Conservation (phyloP, 176 grass and related monocot species). For the Aegilops speltoides region DNA sequence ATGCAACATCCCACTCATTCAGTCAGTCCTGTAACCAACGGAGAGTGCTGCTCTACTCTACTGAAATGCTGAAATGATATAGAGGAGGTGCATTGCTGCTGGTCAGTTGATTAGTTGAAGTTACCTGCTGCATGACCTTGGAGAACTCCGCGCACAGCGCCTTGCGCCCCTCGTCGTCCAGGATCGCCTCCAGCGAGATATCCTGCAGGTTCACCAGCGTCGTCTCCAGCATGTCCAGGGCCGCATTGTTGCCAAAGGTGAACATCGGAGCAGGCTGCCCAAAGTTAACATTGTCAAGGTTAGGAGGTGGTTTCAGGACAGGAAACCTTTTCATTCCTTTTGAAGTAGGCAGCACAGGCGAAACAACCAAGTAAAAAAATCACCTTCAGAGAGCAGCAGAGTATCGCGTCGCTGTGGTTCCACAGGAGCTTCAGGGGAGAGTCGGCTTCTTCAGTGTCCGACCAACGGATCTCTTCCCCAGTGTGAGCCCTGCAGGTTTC, state of each 20-base stretch:
- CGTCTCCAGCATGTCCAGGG: constrained; percentile 91
- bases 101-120: not conserved
- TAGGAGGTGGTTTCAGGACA: not conserved
- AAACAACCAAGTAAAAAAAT: not conserved
- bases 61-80: not conserved
- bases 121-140: constrained; percentile 96
- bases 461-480: constrained; percentile 56
- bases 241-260: constrained; percentile 80
- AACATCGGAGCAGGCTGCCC: constrained; percentile 64
- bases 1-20: not conserved
- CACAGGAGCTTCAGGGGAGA: constrained; percentile 67
- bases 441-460: constrained; percentile 38
- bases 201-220: constrained; percentile 88
- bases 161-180: constrained; percentile 63
- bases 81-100: not conserved
- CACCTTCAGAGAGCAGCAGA: constrained; percentile 91
- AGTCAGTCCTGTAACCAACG: not conserved
- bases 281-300: not conserved
- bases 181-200: constrained; percentile 67
- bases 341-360: not conserved
- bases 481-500: constrained; percentile 63
- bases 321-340: not conserved
- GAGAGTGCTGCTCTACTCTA: not conserved
- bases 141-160: constrained; percentile 55
- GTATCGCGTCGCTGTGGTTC: constrained; percentile 78